Evolutionary conservation across 2,329 filamentous ascomycete species (phyloP).

Genomic region (Trichoderma endophyticum): DNA sequence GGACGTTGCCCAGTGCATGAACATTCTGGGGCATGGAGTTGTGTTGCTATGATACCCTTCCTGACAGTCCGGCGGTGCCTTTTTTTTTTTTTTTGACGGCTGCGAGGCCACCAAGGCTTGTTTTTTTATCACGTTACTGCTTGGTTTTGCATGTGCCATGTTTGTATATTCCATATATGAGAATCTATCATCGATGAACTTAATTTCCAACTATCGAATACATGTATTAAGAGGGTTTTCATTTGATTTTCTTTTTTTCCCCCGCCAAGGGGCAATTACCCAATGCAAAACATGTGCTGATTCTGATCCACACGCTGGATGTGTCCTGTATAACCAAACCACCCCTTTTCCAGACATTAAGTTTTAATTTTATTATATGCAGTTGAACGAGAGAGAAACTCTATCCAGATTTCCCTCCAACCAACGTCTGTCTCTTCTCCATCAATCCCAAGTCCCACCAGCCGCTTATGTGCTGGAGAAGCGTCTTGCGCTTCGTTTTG

Average conservation of each 20-base stretch:
- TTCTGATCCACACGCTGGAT: not conserved
- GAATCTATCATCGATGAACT: not conserved
- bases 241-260: not conserved
- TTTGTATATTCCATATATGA: not conserved
- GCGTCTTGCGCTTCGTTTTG: not conserved
- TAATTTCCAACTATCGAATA: not conserved
- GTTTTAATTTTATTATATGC: not conserved
- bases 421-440: not conserved
- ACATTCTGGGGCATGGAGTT: slow-evolving; percentile 38
- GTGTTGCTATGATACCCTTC: slow-evolving; percentile 37
- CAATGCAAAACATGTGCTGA: not conserved
- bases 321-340: not conserved
- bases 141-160: not conserved
- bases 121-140: not conserved
- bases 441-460: not conserved
- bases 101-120: not conserved
- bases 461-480: not conserved
- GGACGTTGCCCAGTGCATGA: slow-evolving; percentile 44
- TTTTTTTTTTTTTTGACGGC: not conserved
- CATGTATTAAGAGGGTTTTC: not conserved
- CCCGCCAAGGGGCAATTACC: not conserved
- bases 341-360: not conserved
- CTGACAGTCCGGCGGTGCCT: not conserved
- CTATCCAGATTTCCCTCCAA: not conserved
- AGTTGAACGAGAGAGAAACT: not conserved